Percentiles rank a stretch among this genome's conserved stretches.
phyloP scores from a whole-genome alignment of 2,329 filamentous ascomycete species.

The Colletotrichum horii region DNA sequence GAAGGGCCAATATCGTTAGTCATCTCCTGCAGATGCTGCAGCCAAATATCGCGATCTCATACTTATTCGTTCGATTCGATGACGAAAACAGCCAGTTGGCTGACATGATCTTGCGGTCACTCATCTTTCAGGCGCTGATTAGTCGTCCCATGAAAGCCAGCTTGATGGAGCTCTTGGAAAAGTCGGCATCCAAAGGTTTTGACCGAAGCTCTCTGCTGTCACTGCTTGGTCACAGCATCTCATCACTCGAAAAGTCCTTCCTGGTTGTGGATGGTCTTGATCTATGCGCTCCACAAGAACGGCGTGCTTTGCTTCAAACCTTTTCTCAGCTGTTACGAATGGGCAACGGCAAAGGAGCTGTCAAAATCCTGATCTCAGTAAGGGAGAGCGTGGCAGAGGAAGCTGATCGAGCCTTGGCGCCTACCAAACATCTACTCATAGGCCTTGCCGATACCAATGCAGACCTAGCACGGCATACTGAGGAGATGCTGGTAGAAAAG shows the following conservation, averaged over 20 bases:
- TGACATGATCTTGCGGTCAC: rapidly evolving
- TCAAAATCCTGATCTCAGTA: background rate
- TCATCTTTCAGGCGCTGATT: background rate
- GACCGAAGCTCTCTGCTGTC: rapidly evolving
- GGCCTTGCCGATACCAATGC: rapidly evolving
- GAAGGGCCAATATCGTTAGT: background rate
- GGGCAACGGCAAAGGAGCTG: rapidly evolving
- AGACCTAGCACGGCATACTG: rapidly evolving
- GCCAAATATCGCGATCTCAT: rapidly evolving
- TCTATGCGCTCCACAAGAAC: background rate
- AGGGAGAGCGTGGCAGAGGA: background rate
- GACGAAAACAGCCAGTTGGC: rapidly evolving
- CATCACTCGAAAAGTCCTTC: rapidly evolving
- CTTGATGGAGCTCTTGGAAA: rapidly evolving
- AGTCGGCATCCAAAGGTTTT: rapidly evolving
- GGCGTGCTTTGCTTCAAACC: rapidly evolving
- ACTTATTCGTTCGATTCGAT: background rate
- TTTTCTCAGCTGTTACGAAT: rapidly evolving
- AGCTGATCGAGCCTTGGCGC: rapidly evolving
- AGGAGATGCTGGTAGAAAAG: background rate
- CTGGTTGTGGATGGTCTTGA: rapidly evolving
- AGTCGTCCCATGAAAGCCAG: rapidly evolving
- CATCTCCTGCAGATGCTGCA: rapidly evolving
- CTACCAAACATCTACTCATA: rapidly evolving
- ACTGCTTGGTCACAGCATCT: rapidly evolving